Base-by-base conservation (phyloP, 192 early-diverging fungal genomes). In the Jimgerdemannia lactiflua region DNA sequence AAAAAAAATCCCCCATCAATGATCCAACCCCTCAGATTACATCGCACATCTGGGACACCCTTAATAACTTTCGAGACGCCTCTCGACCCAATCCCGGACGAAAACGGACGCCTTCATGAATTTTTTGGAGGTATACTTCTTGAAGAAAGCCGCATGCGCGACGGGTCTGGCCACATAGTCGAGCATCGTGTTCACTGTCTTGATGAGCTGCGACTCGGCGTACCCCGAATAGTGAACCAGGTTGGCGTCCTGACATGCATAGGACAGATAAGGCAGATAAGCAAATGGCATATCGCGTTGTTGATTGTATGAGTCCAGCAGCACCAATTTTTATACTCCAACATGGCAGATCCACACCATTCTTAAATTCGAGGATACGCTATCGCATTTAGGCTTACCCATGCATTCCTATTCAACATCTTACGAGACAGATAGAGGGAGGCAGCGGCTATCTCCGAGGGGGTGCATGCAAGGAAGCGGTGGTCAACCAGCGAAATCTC, bases 401-500 rank as follows among this genome's bases (percentile, higher is more conserved):
- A 99, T 18, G 79, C 71, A 6, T 88, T 88, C 3, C 88, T 77
- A 43, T 85, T 78, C 65, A 97, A 89, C 92, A 98, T 95, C 72
- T 87, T 84, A 43, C 94, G 86, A 0, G 97, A 93, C 8, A 98
- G 83, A 83, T 87, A 97, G 42, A 94, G 83, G 18, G 90, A 82
- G 2, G 95, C 92, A 8, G 92, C 95, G 17, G 97, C 94, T 42
- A 94, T 82, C 70, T 83, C 77, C 42, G 94, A 96, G 0, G 96
- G 93, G 29, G 90, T 73, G 43, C 75, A 88, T 29, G 73, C 70
- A 54, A 99, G 80, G 72, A 97, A 93, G 39, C 87, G 84, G 74
- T 96, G 90, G 80, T 98, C 96, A 63, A 98, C 77, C 10, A 96
- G 84, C 29, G 95, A 89, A 11, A 99, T 90, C 83, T 99, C 98